Evolutionary conservation across 208 protist species (phyloP).

Genomic region (Novymonas esmeraldas): DNA sequence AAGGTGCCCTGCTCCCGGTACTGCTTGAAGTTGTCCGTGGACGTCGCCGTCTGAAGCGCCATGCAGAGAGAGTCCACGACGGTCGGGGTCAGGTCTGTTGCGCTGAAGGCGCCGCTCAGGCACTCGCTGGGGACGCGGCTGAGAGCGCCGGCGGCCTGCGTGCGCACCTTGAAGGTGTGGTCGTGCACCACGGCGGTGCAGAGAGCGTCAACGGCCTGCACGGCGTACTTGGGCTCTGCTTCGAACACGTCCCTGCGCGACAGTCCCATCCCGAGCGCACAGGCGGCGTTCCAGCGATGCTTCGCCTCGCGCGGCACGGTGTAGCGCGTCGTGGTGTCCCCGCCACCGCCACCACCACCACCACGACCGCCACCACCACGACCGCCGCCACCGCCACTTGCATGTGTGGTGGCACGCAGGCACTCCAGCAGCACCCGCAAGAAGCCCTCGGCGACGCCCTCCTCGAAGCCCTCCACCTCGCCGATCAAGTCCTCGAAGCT

Average conservation of each 20-base stretch:
- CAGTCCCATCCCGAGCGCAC: slow-evolving; percentile 64
- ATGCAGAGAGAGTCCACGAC: slow-evolving; percentile 67
- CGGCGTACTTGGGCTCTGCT: slow-evolving; percentile 59
- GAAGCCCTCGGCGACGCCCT: slow-evolving; percentile 75
- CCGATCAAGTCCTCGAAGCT: slow-evolving; percentile 69
- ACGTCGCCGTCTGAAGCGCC: slow-evolving; percentile 43
- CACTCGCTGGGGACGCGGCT: slow-evolving; percentile 29
- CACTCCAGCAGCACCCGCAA: slow-evolving; percentile 58
- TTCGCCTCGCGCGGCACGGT: slow-evolving; percentile 54
- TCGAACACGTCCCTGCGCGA: slow-evolving; percentile 61
- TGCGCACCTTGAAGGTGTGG: slow-evolving; percentile 84
- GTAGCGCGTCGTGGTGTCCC: slow-evolving; percentile 5
- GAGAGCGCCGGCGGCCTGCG: slow-evolving; percentile 70
- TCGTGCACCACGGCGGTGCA: slow-evolving; percentile 55
- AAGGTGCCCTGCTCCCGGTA: slow-evolving; percentile 71
- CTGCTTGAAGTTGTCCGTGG: slow-evolving; percentile 67
- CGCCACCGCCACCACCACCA: neutral
- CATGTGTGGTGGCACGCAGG: slow-evolving; percentile 30
- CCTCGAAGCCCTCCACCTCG: slow-evolving; percentile 44
- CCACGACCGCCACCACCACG: neutral
- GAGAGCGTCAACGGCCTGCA: slow-evolving; percentile 57
- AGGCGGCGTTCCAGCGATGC: slow-evolving; percentile 81
- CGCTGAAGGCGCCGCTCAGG: slow-evolving; percentile 37
- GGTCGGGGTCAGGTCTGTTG: slow-evolving; percentile 43
- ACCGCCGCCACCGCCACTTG: slow-evolving; percentile 14